Conservation (phyloP, 179 eudicot genomes). For the Heliamphora pulchella region DNA sequence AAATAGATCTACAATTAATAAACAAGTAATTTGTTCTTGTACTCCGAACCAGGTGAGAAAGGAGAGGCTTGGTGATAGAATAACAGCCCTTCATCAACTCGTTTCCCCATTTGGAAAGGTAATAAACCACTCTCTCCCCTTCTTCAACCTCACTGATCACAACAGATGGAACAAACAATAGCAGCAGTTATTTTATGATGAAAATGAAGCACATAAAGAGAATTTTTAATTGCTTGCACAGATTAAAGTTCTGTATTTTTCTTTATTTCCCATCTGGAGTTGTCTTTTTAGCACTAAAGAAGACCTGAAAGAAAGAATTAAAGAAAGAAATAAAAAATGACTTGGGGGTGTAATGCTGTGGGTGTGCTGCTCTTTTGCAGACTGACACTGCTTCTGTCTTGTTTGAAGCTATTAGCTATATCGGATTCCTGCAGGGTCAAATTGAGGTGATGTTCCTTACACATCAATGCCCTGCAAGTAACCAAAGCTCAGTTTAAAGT, state of each 20-base stretch:
- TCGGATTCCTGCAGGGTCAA: slow-evolving; percentile 92
- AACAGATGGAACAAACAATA: not conserved
- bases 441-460: slow-evolving; percentile 52
- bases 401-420: slow-evolving; percentile 82
- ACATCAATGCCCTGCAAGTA: slow-evolving; percentile 1
- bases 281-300: slow-evolving; percentile 3
- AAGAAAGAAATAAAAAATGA: slow-evolving; percentile 16
- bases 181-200: not conserved
- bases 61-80: slow-evolving; percentile 95
- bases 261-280: slow-evolving; percentile 13
- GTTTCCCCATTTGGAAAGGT: slow-evolving; percentile 99
- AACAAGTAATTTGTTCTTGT: not conserved
- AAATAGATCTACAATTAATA: not conserved
- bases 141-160: not conserved
- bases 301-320: not conserved
- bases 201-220: slow-evolving; percentile 15
- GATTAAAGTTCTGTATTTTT: not conserved
- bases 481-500: slow-evolving; percentile 19
- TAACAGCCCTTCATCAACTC: slow-evolving; percentile 90
- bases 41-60: slow-evolving; percentile 63
- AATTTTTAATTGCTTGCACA: not conserved
- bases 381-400: slow-evolving; percentile 98
- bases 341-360: slow-evolving; percentile 11
- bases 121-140: not conserved
- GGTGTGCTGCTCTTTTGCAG: slow-evolving; percentile 54